phyloP scores from a whole-genome alignment of 2,329 filamentous ascomycete genomes.

The Fusarium sororula region DNA sequence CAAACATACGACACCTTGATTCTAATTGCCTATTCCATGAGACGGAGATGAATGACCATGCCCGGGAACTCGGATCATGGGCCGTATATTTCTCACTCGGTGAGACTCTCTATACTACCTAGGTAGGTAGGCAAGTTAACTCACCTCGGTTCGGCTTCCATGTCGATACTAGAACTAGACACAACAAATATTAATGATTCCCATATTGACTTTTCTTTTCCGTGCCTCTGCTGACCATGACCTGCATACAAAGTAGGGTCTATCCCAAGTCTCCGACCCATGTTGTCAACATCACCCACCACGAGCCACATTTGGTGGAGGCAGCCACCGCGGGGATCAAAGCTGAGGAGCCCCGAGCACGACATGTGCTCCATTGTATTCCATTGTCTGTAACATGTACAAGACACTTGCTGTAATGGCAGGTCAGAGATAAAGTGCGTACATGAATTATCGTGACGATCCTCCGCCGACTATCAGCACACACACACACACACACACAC shows the following conservation, averaged over 20 bases:
- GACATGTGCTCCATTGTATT: constrained; percentile 11
- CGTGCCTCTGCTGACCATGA: constrained; percentile 40
- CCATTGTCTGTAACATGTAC: not conserved
- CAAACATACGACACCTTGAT: constrained; percentile 19
- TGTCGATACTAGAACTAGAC: constrained; percentile 9
- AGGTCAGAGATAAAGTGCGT: constrained; percentile 15
- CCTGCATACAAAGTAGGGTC: constrained; percentile 23
- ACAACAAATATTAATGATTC: constrained; percentile 5
- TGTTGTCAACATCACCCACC: constrained; percentile 6
- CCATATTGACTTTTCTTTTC: constrained; percentile 9
- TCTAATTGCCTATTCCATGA: not conserved
- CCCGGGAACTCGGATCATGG: constrained; percentile 15
- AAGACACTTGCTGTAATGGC: constrained; percentile 6
- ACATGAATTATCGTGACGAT: not conserved
- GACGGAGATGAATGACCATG: not conserved
- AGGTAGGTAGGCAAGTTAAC: not conserved
- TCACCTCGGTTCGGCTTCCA: constrained; percentile 16
- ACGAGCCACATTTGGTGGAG: constrained; percentile 6
- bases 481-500: constrained; percentile 10
- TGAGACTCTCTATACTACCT: not conserved
- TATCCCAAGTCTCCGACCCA: not conserved
- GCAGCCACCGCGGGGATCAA: constrained; percentile 34
- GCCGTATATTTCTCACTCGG: not conserved
- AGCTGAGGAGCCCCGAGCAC: constrained; percentile 34
- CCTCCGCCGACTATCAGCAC: not conserved